Percentiles rank a stretch among this genome's conserved stretches.
Evolutionary conservation across 2,329 filamentous ascomycete genomes (phyloP).

Genomic region (Exophiala sp.): DNA sequence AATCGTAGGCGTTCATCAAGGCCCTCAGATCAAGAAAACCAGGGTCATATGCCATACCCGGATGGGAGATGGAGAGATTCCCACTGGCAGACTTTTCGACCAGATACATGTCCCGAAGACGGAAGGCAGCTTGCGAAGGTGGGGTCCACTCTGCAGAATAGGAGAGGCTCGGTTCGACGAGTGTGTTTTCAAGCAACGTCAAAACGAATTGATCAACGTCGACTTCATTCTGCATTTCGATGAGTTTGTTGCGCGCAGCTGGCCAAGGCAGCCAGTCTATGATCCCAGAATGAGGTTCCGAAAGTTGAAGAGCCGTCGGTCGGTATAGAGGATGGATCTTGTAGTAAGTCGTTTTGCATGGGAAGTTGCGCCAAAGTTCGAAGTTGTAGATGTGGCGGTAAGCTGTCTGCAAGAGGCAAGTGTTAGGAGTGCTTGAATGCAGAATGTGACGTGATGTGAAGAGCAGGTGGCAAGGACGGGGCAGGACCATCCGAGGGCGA

Average conservation of each 20-base stretch:
- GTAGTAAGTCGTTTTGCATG: conserved; percentile 5
- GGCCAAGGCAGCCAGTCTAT: conserved; percentile 23
- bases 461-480: neutral
- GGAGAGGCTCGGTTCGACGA: conserved; percentile 3
- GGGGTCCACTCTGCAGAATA: neutral
- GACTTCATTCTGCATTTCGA: conserved; percentile 5
- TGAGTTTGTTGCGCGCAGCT: conserved; percentile 9
- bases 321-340: conserved; percentile 7
- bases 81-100: conserved; percentile 5
- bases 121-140: conserved; percentile 1
- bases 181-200: conserved; percentile 4
- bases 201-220: conserved; percentile 8
- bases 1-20: conserved; percentile 8
- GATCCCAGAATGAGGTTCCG: conserved; percentile 9
- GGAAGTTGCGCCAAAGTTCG: conserved; percentile 14
- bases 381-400: conserved; percentile 11
- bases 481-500: neutral
- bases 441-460: too few species aligned
- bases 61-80: neutral
- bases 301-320: conserved; percentile 7
- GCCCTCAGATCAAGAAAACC: conserved; percentile 1
- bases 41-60: conserved; percentile 1
- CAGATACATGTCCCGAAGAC: conserved; percentile 16
- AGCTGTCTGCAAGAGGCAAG: neutral
- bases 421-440: too few species aligned